Evolutionary conservation across 1,139 yeast genomes (phyloP).

Genomic region (Yueomyces sp.): DNA sequence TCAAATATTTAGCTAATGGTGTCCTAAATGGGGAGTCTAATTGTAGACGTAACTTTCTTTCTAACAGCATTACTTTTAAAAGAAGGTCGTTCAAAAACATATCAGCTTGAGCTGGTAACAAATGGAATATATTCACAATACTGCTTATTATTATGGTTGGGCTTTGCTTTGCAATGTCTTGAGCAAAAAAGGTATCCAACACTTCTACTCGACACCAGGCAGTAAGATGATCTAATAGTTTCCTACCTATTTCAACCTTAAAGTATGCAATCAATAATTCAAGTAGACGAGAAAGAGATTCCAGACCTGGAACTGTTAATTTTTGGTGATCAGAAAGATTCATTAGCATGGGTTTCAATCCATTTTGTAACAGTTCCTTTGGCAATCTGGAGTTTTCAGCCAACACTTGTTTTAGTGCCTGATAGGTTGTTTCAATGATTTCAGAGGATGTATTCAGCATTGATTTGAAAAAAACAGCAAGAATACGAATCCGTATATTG

Average conservation of each 20-base stretch:
- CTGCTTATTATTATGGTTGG: slow-evolving; percentile 82
- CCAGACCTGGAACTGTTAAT: slow-evolving; percentile 78
- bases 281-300: slow-evolving; percentile 76
- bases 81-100: slow-evolving; percentile 84
- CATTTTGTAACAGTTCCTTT: slow-evolving; percentile 83
- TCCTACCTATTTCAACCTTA: slow-evolving; percentile 92
- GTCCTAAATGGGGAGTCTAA: slow-evolving; percentile 79
- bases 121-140: slow-evolving; percentile 80
- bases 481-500: slow-evolving; percentile 69
- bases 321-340: slow-evolving; percentile 88
- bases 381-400: slow-evolving; percentile 85
- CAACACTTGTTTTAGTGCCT: slow-evolving; percentile 72
- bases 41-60: slow-evolving; percentile 73
- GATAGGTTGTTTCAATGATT: slow-evolving; percentile 87
- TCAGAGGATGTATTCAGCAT: slow-evolving; percentile 75
- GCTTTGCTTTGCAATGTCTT: slow-evolving; percentile 48
- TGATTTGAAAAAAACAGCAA: slow-evolving; percentile 91
- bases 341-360: slow-evolving; percentile 89
- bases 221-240: slow-evolving; percentile 80
- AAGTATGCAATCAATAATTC: slow-evolving; percentile 85
- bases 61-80: slow-evolving; percentile 62
- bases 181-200: slow-evolving; percentile 29
- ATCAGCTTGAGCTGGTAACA: slow-evolving; percentile 84
- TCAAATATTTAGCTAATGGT: slow-evolving; percentile 82
- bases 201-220: slow-evolving; percentile 92